These are phyloP conservation scores for Thermothelomyces thermophilus DNA, from an alignment of 2,329 filamentous ascomycete species.

Conservation along the genomic window DNA sequence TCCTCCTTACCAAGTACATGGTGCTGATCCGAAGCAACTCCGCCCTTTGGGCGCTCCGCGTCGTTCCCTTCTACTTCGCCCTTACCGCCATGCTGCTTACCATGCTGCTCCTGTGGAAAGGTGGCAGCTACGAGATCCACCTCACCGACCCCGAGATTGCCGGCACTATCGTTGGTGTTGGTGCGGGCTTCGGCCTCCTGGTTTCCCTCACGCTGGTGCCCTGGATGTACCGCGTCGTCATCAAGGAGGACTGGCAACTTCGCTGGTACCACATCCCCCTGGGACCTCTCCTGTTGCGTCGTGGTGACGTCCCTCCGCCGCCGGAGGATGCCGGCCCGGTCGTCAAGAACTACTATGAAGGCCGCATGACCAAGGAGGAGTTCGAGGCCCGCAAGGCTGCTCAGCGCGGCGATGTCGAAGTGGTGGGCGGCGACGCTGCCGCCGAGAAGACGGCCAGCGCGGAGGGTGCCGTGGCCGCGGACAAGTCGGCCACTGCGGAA, in stretches of 20 bases:
- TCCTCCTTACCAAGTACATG: slow-evolving; percentile 49
- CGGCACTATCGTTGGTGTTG: slow-evolving; percentile 48
- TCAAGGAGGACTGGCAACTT: slow-evolving; percentile 56
- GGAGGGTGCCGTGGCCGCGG: background rate
- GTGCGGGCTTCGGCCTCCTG: slow-evolving; percentile 43
- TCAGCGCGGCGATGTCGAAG: slow-evolving; percentile 19
- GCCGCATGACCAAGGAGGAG: slow-evolving; percentile 48
- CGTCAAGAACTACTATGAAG: slow-evolving; percentile 50
- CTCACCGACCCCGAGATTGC: slow-evolving; percentile 43
- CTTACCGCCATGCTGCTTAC: slow-evolving; percentile 47
- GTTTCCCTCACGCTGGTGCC: slow-evolving; percentile 50
- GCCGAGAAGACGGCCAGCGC: background rate
- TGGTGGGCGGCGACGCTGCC: background rate
- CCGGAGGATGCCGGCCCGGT: slow-evolving; percentile 35
- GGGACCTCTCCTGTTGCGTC: slow-evolving; percentile 47
- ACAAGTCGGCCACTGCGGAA: background rate
- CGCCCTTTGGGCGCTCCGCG: slow-evolving; percentile 44
- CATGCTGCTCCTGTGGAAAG: slow-evolving; percentile 57
- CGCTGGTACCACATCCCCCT: slow-evolving; percentile 47
- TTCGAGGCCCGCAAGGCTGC: slow-evolving; percentile 38
- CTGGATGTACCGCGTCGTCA: slow-evolving; percentile 51
- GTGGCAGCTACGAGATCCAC: slow-evolving; percentile 39
- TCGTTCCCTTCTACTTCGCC: slow-evolving; percentile 52
- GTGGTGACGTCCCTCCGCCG: slow-evolving; percentile 34
- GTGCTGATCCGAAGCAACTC: slow-evolving; percentile 50